Percentiles rank a stretch among this genome's conserved stretches.
Conservation (phyloP, 1,284 basidiomycete species). For the Polyporus tsugae region DNA sequence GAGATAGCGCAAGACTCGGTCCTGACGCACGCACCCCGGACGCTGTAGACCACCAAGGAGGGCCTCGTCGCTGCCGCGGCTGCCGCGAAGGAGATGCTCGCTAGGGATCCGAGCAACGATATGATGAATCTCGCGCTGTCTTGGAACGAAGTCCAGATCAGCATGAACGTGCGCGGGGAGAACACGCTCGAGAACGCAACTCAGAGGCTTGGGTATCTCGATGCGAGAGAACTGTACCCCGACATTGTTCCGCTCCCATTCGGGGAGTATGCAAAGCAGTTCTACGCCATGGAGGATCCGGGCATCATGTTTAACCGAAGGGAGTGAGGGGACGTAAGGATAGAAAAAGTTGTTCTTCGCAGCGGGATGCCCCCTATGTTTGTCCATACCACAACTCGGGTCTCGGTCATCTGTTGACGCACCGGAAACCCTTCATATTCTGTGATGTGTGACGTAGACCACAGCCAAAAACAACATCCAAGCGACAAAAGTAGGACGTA, state of each 20-base stretch:
- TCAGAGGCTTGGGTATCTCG: constrained; percentile 27
- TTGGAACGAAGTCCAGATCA: constrained; percentile 24
- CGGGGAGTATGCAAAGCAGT: constrained; percentile 30
- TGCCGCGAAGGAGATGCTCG: background rate
- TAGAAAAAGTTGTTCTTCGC: too few species aligned
- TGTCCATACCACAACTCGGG: too few species aligned
- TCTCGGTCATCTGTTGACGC: too few species aligned
- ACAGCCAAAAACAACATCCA: constrained; percentile 30
- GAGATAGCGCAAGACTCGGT: background rate
- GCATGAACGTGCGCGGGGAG: constrained; percentile 31
- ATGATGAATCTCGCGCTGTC: background rate
- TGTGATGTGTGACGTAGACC: background rate
- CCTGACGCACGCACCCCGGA: background rate
- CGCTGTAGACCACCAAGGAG: too few species aligned
- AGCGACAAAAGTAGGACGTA: background rate
- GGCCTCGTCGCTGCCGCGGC: background rate
- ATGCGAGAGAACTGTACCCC: constrained; percentile 32
- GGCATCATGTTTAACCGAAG: background rate
- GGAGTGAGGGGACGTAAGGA: too few species aligned
- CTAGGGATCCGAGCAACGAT: background rate
- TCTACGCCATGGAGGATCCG: constrained; percentile 13
- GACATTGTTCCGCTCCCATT: constrained; percentile 23
- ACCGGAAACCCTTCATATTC: too few species aligned
- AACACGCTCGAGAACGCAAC: constrained; percentile 33
- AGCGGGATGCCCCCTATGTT: too few species aligned